phyloP scores from a whole-genome alignment of 331 rosid genomes.

The Acacia pycnantha region DNA sequence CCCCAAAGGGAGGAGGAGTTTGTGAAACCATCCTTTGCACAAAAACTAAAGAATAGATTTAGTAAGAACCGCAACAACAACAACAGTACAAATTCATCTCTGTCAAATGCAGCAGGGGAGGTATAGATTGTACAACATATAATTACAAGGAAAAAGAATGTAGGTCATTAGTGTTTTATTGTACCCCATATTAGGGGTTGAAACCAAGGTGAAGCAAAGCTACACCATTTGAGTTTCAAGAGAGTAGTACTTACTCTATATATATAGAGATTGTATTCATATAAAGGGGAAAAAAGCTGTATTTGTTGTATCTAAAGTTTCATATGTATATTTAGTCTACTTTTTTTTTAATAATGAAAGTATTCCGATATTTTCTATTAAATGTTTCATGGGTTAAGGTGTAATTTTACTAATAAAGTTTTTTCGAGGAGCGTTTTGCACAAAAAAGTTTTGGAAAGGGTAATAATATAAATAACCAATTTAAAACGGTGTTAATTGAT shows the following conservation, averaged over 20 bases:
- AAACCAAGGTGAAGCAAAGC: conserved; percentile 71
- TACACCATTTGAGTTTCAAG: conserved; percentile 41
- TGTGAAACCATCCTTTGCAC: conserved; percentile 45
- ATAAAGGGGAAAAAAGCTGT: background rate
- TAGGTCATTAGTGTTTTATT: background rate
- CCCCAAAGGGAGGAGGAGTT: conserved; percentile 85
- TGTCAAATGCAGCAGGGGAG: conserved; percentile 33
- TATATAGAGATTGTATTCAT: background rate
- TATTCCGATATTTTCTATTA: background rate
- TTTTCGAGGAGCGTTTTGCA: too few relatives aligned
- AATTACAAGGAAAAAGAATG: background rate
- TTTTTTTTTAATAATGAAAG: background rate
- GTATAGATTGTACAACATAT: conserved; percentile 32
- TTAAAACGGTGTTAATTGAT: too few relatives aligned
- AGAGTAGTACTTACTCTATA: background rate
- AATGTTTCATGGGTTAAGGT: background rate
- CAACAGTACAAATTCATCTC: conserved; percentile 28
- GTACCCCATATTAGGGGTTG: conserved; percentile 7
- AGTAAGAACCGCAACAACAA: conserved; percentile 26
- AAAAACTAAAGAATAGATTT: conserved; percentile 35
- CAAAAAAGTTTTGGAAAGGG: too few relatives aligned
- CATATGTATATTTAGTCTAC: background rate
- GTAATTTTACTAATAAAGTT: too few relatives aligned
- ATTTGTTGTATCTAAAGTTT: background rate
- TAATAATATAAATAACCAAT: too few relatives aligned